phyloP scores from a whole-genome alignment of 768 basidiomycete genomes.

The Lactarius akahatsu region DNA sequence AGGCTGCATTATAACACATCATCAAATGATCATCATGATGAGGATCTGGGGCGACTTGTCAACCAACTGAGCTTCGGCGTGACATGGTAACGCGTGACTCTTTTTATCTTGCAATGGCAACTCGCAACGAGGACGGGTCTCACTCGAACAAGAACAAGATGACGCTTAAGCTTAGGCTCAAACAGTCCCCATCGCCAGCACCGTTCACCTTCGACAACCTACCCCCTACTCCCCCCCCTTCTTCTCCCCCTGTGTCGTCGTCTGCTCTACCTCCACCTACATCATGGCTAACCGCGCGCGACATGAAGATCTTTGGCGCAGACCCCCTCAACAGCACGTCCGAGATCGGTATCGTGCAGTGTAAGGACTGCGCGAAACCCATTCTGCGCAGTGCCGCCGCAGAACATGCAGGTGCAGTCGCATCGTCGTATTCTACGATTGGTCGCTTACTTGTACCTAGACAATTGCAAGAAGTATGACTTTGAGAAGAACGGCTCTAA shows the following conservation, averaged over 20 bases:
- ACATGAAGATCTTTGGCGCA: conserved; percentile 86
- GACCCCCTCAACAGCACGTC: conserved; percentile 59
- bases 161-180: conserved; percentile 45
- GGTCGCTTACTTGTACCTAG: conserved; percentile 35
- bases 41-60: no score
- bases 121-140: neutral
- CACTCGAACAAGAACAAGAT: neutral
- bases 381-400: conserved; percentile 69
- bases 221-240: conserved; percentile 38
- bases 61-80: neutral
- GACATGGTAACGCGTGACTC: neutral
- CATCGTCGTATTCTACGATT: neutral
- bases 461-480: conserved; percentile 60
- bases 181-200: conserved; percentile 39
- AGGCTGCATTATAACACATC: no score
- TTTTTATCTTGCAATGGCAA: no score
- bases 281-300: conserved; percentile 78
- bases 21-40: no score
- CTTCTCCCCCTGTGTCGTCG: conserved; percentile 29
- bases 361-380: conserved; percentile 80
- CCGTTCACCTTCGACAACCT: conserved; percentile 63
- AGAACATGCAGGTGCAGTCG: conserved; percentile 70
- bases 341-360: conserved; percentile 66
- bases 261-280: conserved; percentile 62
- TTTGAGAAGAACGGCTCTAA: conserved; percentile 57